Conservation (phyloP, 352 stramenopile species). For the Pythium apleroticum region DNA sequence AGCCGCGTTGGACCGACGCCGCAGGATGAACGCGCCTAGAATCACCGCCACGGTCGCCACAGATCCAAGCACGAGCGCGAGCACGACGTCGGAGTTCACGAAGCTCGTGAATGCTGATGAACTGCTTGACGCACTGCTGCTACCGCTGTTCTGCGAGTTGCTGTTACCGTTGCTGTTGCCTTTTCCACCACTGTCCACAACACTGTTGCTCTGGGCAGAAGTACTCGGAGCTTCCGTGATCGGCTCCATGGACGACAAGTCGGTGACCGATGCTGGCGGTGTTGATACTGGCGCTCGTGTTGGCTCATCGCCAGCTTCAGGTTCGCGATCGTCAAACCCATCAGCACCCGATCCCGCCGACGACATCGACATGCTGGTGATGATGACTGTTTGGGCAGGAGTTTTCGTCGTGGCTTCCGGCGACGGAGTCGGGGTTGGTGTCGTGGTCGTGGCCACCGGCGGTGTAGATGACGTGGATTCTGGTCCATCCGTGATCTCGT, state of each 20-base stretch:
- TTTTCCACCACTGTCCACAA: not conserved
- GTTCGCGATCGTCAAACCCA: not conserved
- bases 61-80: conserved; percentile 8
- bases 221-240: not conserved
- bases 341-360: not conserved
- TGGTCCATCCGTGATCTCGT: not conserved
- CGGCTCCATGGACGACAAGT: not conserved
- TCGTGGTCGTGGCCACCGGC: not conserved
- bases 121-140: not conserved
- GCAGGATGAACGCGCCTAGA: conserved; percentile 16
- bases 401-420: not conserved
- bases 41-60: conserved; percentile 16
- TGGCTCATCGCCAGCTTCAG: conserved; percentile 9
- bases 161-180: conserved; percentile 6
- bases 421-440: not conserved
- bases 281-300: not conserved
- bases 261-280: not conserved
- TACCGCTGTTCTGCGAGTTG: not conserved
- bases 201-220: not conserved
- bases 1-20: not conserved
- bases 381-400: not conserved
- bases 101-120: not conserved
- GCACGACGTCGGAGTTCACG: conserved; percentile 11
- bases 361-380: not conserved
- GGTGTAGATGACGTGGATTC: not conserved